Base-by-base conservation (phyloP, 2,329 filamentous ascomycete species). In the Trichoderma endophyticum region DNA sequence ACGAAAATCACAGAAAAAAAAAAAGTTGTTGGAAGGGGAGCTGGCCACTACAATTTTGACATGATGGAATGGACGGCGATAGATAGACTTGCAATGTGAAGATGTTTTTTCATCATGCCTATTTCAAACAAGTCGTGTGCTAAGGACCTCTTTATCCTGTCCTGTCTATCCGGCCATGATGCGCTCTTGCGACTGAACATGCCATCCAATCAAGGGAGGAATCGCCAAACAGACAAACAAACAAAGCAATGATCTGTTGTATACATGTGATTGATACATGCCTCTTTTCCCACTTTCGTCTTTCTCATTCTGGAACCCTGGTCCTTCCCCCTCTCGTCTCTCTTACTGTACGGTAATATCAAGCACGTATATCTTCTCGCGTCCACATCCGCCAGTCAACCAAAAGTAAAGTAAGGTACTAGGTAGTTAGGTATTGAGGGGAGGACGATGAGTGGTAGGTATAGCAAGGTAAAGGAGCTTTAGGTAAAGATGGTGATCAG, bases 61-160 rank as follows among this genome's bases (percentile, higher is more conserved):
- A 56, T 70, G 67, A 39, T 70, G 43, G 43, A 48, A 68, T 21
- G 54, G 32, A 43, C 14, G 39, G 63, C 51, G 66, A 76, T 75
- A 75, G 74, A 75, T 75, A 75, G 74, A 76, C 72, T 73, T 71
- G 73, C 73, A 59, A 73, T 70, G 71, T 72, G 36, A 43, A 30
- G 39, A 43, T 32, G 15, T 65, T 24, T 21, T 54, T 65, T 43
- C 62, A 54, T 54, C 39, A 54, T 32, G 32, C n/a, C 21, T 54
- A 54, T 34, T 34, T 65, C 43, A 18, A 39, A 12, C 39, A 69
- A 24, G 21, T 65, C 39, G 48, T 54, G 3, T 54, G 54, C 24
- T 57, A 4, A 14, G 2, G 43, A 4, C 21, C 48, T 54, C 1
- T 54, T 54, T 54, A 12, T 54, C 21, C 48, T 51, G 48, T 51